phyloP scores from a whole-genome alignment of 179 eudicot species.

The Patellifolia procumbens region DNA sequence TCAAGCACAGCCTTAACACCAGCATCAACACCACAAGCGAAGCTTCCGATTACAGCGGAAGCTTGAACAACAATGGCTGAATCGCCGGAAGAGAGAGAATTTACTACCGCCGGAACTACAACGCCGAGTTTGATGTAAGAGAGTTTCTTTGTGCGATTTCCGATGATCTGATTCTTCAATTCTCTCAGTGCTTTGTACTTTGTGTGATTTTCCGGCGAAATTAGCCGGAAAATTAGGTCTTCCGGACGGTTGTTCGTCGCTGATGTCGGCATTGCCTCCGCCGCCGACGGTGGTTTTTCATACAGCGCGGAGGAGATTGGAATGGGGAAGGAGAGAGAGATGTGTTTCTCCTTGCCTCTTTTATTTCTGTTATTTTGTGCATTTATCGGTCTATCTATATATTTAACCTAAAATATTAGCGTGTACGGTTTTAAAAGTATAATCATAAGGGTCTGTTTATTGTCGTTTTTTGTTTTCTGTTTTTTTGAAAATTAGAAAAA shows the following conservation, averaged over 20 bases:
- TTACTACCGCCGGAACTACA: conserved; percentile 57
- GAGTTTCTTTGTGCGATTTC: conserved; percentile 86
- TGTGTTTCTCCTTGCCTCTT: conserved; percentile 19
- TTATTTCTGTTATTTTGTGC: neutral
- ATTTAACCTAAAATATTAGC: too few species aligned
- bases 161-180: conserved; percentile 89
- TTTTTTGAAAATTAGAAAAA: too few species aligned
- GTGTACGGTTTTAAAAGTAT: too few species aligned
- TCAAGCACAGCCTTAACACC: conserved; percentile 86
- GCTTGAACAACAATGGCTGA: conserved; percentile 54
- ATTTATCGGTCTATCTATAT: neutral
- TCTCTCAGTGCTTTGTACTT: conserved; percentile 78
- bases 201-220: conserved; percentile 42
- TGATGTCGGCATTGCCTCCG: conserved; percentile 46
- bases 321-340: neutral
- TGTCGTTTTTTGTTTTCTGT: too few species aligned
- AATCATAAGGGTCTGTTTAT: too few species aligned
- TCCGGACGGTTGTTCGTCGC: conserved; percentile 50
- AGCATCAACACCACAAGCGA: conserved; percentile 84
- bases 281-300: conserved; percentile 39
- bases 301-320: conserved; percentile 17
- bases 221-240: conserved; percentile 56
- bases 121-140: conserved; percentile 74
- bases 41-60: conserved; percentile 80
- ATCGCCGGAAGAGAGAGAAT: conserved; percentile 45